Conservation (phyloP, 305 asterid genomes). For the Andrographis paniculata region DNA sequence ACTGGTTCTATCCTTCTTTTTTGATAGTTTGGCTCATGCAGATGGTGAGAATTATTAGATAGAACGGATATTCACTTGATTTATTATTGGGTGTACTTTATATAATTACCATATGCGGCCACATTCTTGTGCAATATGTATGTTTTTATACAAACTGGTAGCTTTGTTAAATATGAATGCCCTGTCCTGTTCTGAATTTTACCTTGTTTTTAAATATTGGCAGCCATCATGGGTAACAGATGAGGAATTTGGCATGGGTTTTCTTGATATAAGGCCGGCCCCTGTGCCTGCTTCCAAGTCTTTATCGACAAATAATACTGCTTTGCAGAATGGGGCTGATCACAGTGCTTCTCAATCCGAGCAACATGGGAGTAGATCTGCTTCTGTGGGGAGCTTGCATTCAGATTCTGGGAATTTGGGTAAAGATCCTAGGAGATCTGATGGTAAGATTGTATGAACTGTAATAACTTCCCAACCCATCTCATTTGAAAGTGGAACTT, state of each 20-base stretch:
- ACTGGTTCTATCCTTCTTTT: constrained; percentile 7
- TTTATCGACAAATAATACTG: constrained; percentile 36
- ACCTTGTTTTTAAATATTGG: constrained; percentile 19
- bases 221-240: constrained; percentile 99
- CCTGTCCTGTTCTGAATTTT: constrained; percentile 8
- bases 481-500: constrained; percentile 37
- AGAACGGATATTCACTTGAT: constrained; percentile 13
- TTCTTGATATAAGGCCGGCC: constrained; percentile 76
- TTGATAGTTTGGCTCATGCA: constrained; percentile 8
- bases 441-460: constrained; percentile 46
- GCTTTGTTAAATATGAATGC: neutral
- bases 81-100: constrained; percentile 12
- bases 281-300: constrained; percentile 59
- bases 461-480: constrained; percentile 43
- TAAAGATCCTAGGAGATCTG: constrained; percentile 57
- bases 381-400: constrained; percentile 39
- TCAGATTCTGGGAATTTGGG: constrained; percentile 44
- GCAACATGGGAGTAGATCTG: constrained; percentile 41
- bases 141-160: neutral
- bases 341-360: constrained; percentile 49
- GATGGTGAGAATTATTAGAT: constrained; percentile 2
- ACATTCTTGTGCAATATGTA: neutral
- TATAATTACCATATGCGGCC: constrained; percentile 16
- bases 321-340: constrained; percentile 54
- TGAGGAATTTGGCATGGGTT: constrained; percentile 99